A percentile compares a stretch with the other conserved stretches of the same genome.
Conservation (phyloP, 768 basidiomycete genomes). For the Termitomyces sp. region DNA sequence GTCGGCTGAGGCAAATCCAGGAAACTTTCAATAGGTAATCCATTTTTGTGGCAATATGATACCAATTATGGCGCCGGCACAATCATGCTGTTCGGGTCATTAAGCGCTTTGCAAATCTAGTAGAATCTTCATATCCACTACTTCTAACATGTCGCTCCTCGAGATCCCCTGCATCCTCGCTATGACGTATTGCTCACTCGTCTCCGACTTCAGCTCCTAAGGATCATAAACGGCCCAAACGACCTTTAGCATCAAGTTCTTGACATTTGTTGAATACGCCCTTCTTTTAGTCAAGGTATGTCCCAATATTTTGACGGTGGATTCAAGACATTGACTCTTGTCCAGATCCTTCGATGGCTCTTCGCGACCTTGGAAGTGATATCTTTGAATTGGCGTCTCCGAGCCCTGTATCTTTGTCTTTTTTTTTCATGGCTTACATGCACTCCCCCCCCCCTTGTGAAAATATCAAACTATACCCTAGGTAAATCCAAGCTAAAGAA, state of each 20-base stretch:
- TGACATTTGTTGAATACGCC: not conserved
- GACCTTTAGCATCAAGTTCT: not conserved
- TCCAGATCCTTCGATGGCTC: conserved; percentile 12
- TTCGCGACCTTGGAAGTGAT: not conserved
- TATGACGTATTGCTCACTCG: not conserved
- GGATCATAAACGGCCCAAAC: not conserved
- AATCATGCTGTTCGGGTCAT: too few relatives aligned
- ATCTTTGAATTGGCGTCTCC: too few relatives aligned
- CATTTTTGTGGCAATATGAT: too few relatives aligned
- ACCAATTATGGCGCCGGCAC: too few relatives aligned
- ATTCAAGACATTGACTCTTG: not conserved
- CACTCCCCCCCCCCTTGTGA: conserved; percentile 24
- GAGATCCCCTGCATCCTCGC: not conserved
- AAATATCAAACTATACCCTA: too few relatives aligned
- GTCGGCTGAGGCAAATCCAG: too few relatives aligned
- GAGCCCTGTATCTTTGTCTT: too few relatives aligned
- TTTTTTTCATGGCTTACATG: too few relatives aligned
- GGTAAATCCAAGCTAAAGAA: too few relatives aligned
- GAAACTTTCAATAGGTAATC: too few relatives aligned
- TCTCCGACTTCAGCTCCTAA: not conserved
- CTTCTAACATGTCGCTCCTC: not conserved
- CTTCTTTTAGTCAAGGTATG: not conserved
- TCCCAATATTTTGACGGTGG: not conserved
- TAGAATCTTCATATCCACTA: too few relatives aligned
- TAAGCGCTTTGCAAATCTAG: too few relatives aligned